Percentiles rank a stretch among this genome's conserved stretches.
Conservation (phyloP, 1,284 basidiomycete species). For the Boletus austroedulis region DNA sequence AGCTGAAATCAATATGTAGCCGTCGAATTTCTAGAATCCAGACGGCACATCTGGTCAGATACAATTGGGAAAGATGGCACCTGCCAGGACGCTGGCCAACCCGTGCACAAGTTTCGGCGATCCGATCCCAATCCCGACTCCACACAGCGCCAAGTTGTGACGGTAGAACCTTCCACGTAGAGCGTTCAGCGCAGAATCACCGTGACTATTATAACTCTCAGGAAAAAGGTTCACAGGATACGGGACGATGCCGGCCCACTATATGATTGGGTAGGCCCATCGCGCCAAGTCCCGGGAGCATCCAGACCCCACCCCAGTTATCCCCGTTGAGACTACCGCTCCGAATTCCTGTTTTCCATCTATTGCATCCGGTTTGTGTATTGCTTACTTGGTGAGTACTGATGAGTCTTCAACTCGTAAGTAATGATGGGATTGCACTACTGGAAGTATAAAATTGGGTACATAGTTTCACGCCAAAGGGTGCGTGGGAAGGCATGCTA, state of each 20-base stretch:
- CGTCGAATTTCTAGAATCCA: conserved; percentile 4
- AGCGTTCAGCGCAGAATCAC: conserved; percentile 15
- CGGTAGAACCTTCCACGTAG: too few relatives aligned
- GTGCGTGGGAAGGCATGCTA: too few relatives aligned
- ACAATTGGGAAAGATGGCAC: background rate
- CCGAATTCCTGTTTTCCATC: too few relatives aligned
- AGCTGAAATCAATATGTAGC: background rate
- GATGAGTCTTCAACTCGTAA: too few relatives aligned
- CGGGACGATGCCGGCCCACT: background rate
- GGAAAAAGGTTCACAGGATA: background rate
- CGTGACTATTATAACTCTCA: background rate
- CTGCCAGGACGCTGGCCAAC: too few relatives aligned
- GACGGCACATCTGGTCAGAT: conserved; percentile 5
- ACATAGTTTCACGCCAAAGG: too few relatives aligned
- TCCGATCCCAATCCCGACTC: conserved; percentile 11
- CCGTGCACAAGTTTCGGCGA: conserved; percentile 5
- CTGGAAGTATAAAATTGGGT: too few relatives aligned
- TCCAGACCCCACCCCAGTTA: background rate
- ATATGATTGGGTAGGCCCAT: background rate
- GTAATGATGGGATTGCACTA: too few relatives aligned
- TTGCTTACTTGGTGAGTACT: too few relatives aligned
- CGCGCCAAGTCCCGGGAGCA: background rate
- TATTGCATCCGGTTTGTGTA: too few relatives aligned
- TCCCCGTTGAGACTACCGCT: background rate
- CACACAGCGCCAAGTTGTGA: too few relatives aligned